Evolutionary conservation across 108 stramenopile genomes (phyloP), one percentile per base, ranked within the genome.

Genomic region (Conticribra guillardii): DNA sequence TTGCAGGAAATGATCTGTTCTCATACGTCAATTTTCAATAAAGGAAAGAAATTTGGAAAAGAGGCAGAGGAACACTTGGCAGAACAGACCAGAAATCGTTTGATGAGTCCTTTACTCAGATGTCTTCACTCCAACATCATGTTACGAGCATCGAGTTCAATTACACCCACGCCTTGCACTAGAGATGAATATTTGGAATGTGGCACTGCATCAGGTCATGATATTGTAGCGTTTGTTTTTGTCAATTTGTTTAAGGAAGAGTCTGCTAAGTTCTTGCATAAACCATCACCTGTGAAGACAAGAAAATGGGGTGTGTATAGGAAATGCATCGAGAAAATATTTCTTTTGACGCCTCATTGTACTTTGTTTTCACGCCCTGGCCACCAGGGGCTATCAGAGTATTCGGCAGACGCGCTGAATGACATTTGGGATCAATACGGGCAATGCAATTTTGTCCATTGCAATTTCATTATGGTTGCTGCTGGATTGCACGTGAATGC

Each of bases 221-320:
- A 60, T 31, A 26, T 62, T 44, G 50, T 79, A 48, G 69, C 70
- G 16, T 71, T 57, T 49, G 34, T 64, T 46, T 79, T 71, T 29
- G 47, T 60, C 16, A 57, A 69, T 29, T 50, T 77, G 30, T 69
- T 63, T 57, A 77, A 65, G 34, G 54, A 77, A 70, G 76, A 77
- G 32, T 64, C 64, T 18, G 52, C 47, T 9, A 64, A 59, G 15
- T 56, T 70, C 53, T 47, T 70, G 17, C 64, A 19, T 27, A 77
- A 77, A 46, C 64, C 76, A 44, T 65, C 68, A 24, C 69, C 34
- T 16, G 15, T 44, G 4, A 77, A 70, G 64, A 65, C 76, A 19
- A 64, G 76, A 51, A 76, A 34, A 49, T 76, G 75, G 67, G 34
- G 45, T 54, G 64, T 77, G n/a, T 77, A 77, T 33, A 56, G 69